These are phyloP conservation scores for Boletellus sp. DNA, from an alignment of 768 basidiomycete genomes.

Conservation along the genomic window DNA sequence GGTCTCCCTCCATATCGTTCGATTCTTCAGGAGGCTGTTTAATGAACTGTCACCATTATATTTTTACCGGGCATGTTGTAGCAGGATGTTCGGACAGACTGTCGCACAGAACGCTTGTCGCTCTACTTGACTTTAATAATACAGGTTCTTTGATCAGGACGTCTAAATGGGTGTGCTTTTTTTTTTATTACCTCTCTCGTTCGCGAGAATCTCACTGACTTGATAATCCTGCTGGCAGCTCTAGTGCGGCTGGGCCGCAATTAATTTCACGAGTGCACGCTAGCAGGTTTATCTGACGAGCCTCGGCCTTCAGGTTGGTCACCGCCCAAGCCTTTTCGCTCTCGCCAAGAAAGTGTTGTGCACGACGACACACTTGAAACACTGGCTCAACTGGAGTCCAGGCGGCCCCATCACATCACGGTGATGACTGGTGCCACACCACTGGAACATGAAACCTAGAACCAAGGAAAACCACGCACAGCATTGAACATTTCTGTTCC, in stretches of 20 bases:
- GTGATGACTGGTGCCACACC: conserved; percentile 7
- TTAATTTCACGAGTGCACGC: no score
- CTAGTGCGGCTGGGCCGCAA: no score
- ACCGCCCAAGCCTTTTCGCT: not conserved
- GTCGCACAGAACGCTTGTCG: not conserved
- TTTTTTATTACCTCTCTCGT: not conserved
- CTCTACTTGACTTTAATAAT: not conserved
- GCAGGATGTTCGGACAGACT: not conserved
- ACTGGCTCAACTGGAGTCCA: not conserved
- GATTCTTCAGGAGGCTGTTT: not conserved
- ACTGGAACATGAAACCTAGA: conserved; percentile 7
- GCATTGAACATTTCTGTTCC: conserved; percentile 21
- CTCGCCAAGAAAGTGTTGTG: no score
- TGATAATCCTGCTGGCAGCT: not conserved
- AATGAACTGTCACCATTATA: not conserved
- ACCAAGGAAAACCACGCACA: conserved; percentile 14
- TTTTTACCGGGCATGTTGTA: no score
- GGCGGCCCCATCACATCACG: not conserved
- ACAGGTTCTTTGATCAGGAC: not conserved
- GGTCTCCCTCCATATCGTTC: not conserved
- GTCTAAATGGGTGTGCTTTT: conserved; percentile 10
- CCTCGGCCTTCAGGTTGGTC: no score
- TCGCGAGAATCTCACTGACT: conserved; percentile 2
- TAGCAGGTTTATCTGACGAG: no score
- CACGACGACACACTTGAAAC: no score